A percentile compares a stretch with the other conserved stretches of the same genome.
Evolutionary conservation across 352 stramenopile species (phyloP).

Genomic region (Blastocystis sp.): DNA sequence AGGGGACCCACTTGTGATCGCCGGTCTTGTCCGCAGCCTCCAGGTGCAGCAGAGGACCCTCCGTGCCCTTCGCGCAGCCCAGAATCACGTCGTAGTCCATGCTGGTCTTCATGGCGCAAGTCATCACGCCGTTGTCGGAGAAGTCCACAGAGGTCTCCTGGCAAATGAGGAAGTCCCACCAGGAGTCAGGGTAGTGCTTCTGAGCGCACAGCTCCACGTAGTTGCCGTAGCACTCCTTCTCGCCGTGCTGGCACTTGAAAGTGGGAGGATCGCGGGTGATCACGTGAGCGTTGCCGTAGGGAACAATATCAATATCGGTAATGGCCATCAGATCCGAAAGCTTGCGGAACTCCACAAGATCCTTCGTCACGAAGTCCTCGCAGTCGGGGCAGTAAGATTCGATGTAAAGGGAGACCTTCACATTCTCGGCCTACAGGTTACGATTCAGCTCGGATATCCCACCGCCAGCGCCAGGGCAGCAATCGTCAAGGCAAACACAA

Average conservation of each 20-base stretch:
- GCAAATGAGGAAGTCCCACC: conserved; percentile 65
- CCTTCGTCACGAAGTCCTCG: not conserved
- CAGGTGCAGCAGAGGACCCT: conserved; percentile 65
- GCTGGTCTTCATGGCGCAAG: conserved; percentile 21
- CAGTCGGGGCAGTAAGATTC: conserved; percentile 50
- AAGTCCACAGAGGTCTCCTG: conserved; percentile 55
- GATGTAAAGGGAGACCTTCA: conserved; percentile 43
- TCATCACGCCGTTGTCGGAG: conserved; percentile 56
- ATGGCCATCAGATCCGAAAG: conserved; percentile 40
- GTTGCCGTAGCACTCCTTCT: conserved; percentile 69
- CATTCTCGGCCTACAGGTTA: conserved; percentile 2
- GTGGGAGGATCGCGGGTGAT: conserved; percentile 67
- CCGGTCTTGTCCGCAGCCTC: conserved; percentile 54
- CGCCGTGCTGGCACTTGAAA: conserved; percentile 67
- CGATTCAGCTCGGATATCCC: not conserved
- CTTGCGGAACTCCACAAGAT: conserved; percentile 25
- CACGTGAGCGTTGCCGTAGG: conserved; percentile 64
- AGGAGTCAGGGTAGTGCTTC: conserved; percentile 53
- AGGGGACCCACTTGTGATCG: conserved; percentile 46
- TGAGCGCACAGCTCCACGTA: conserved; percentile 58
- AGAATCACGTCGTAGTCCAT: conserved; percentile 50
- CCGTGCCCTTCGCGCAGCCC: conserved; percentile 57
- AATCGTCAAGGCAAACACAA: not conserved
- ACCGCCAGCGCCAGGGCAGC: not conserved
- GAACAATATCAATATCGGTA: conserved; percentile 64